Conservation (phyloP, 148 eudicot species). For the Nepenthes mirabilis region DNA sequence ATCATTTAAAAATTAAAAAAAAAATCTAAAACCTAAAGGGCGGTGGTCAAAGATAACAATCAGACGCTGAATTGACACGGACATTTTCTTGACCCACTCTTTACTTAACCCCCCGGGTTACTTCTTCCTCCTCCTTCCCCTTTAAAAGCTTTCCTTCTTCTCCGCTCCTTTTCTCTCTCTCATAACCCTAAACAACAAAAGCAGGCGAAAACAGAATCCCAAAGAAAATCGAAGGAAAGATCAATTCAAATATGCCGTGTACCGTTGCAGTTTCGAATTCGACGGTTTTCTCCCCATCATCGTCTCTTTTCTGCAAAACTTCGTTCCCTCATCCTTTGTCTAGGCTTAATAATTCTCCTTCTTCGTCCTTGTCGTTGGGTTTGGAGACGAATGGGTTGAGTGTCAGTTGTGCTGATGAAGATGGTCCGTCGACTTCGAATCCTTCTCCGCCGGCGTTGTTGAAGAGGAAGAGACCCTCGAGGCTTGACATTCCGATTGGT, state of each 20-base stretch:
- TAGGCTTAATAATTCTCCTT: conserved; percentile 11
- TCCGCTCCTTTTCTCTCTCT: too few relatives aligned
- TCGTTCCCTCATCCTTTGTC: conserved; percentile 14
- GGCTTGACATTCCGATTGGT: conserved; percentile 48
- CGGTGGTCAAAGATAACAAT: background rate
- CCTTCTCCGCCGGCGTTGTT: conserved; percentile 21
- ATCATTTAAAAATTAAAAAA: too few relatives aligned
- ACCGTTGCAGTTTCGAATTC: conserved; percentile 55
- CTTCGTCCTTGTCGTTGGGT: conserved; percentile 8
- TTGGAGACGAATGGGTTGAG: too few relatives aligned
- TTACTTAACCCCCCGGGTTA: background rate
- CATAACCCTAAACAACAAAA: background rate
- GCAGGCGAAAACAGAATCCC: background rate
- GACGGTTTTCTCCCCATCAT: conserved; percentile 57
- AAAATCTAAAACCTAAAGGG: too few relatives aligned
- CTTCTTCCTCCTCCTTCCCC: background rate
- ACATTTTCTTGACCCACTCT: background rate
- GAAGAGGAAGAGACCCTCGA: conserved; percentile 77
- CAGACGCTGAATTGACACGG: background rate
- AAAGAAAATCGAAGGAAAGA: background rate
- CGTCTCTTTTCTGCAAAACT: conserved; percentile 20
- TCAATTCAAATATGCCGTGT: conserved; percentile 6
- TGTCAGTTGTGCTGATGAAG: conserved; percentile 1
- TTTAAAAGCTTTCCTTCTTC: too few relatives aligned
- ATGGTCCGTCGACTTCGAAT: conserved; percentile 10